Base-by-base conservation (phyloP, 495 filamentous ascomycete genomes). In the Pyronema omphalodes region DNA sequence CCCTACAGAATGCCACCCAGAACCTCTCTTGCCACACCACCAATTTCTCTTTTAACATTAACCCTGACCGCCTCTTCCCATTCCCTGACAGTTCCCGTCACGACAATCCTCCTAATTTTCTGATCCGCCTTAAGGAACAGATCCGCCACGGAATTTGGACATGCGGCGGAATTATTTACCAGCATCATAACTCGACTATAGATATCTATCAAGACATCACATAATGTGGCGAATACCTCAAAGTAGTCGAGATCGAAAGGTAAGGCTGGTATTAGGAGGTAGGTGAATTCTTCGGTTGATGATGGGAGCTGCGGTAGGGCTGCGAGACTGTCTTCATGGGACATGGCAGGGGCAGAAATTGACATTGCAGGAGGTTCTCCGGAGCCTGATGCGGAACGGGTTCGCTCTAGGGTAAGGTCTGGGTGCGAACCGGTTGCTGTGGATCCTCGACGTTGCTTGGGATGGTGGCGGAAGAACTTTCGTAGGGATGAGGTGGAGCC, bases 191-290 rank as follows among this genome's bases (percentile, higher is more conserved):
- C 77, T 35, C 80, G 75, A 47, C 79, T 79, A 68, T 99, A 99
- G 60, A 79, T 84, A 60, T 96, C 91, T 58, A 94, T 93, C 54
- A 99, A 69, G 2, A 93, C 84, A 67, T 99, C 93, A 69, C 91
- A 96, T 19, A 99, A 72, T 7, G 91, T 95, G n/a, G 88, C 83
- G 67, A 96, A 96, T 0, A 86, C 93, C 69, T 93, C 86, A 66
- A 87, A 93, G 63, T 93, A 99, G 67, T 99, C 91, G 8, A 89
- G 89, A 48, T 96, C 91, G 62, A 99, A 99, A 0, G 91, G 91
- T 49, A 96, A 70, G n/a, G 80, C 81, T 0, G 93, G 93, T 4
- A 88, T 96, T 0, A 91, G 71, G 6, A 99, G 78, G 67, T 88
- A 81, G 0, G 79, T 78, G 58, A 95, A 99, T 61, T 88, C 83